Evolutionary conservation across 2,329 filamentous ascomycete genomes (phyloP).

Genomic region (Hymenoscyphus occultus): DNA sequence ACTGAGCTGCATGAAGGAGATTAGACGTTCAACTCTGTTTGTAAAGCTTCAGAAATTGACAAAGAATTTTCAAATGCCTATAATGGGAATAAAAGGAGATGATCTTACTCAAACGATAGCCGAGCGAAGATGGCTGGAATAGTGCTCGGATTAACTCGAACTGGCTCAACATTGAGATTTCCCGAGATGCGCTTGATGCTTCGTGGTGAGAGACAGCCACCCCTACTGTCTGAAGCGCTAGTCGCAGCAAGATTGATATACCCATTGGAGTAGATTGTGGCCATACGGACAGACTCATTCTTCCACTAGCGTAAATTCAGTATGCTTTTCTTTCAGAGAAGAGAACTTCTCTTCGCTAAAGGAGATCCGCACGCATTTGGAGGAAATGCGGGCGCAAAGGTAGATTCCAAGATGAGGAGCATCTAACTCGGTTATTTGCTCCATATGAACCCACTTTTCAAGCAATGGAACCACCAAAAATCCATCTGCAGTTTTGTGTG

Average conservation of each 20-base stretch:
- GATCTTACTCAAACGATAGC: not conserved
- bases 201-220: slow-evolving; percentile 3
- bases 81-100: not conserved
- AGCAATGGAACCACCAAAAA: no score
- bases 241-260: slow-evolving; percentile 3
- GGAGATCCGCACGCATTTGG: no score
- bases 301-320: not conserved
- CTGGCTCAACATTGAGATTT: not conserved
- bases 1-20: not conserved
- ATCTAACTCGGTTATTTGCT: no score
- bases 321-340: not conserved
- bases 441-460: no score
- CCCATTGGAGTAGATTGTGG: not conserved
- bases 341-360: no score
- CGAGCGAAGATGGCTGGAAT: not conserved
- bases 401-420: no score
- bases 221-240: slow-evolving; percentile 5
- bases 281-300: slow-evolving; percentile 3
- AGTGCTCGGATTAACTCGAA: not conserved
- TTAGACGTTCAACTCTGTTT: not conserved
- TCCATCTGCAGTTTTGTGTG: no score
- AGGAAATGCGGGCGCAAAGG: no score
- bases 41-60: no score
- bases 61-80: no score
- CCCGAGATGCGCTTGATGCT: not conserved